These are phyloP conservation scores for Phaffomyces thermotolerans DNA, from an alignment of 805 yeast species.

Conservation along the genomic window DNA sequence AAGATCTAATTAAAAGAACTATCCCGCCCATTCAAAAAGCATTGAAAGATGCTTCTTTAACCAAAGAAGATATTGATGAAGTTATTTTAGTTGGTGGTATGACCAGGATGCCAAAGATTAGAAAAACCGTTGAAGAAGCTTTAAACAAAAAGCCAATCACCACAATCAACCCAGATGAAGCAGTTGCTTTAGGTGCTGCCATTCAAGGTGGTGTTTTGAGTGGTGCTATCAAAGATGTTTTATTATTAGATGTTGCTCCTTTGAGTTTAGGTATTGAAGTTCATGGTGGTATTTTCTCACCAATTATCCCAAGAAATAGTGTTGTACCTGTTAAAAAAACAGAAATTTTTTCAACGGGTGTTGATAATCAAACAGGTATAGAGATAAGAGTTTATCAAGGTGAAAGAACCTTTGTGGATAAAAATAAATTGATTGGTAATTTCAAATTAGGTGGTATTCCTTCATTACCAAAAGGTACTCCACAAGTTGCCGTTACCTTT, in stretches of 20 bases:
- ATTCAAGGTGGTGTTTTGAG: constrained; percentile 83
- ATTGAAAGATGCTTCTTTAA: constrained; percentile 63
- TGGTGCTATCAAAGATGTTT: constrained; percentile 75
- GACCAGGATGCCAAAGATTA: constrained; percentile 83
- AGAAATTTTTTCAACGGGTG: constrained; percentile 72
- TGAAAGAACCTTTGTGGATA: constrained; percentile 70
- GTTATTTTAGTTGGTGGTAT: constrained; percentile 80
- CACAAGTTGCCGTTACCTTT: constrained; percentile 71
- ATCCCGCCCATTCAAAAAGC: constrained; percentile 71
- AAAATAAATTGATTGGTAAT: constrained; percentile 70
- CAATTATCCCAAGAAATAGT: constrained; percentile 69
- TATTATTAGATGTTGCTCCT: constrained; percentile 76
- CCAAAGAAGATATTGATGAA: constrained; percentile 61
- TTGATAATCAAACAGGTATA: constrained; percentile 80
- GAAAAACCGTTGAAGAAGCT: constrained; percentile 50
- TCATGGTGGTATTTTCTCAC: constrained; percentile 77
- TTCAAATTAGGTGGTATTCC: constrained; percentile 69
- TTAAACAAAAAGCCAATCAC: constrained; percentile 64
- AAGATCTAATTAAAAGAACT: constrained; percentile 59
- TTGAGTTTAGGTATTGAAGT: constrained; percentile 79
- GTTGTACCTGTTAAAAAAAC: constrained; percentile 72
- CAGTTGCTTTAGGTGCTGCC: constrained; percentile 89
- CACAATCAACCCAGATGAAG: constrained; percentile 83
- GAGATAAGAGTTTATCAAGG: constrained; percentile 77
- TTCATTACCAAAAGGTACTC: constrained; percentile 70